Base-by-base conservation (phyloP, 1,139 yeast species). In the Hemisphaericaspora xylanilytica region DNA sequence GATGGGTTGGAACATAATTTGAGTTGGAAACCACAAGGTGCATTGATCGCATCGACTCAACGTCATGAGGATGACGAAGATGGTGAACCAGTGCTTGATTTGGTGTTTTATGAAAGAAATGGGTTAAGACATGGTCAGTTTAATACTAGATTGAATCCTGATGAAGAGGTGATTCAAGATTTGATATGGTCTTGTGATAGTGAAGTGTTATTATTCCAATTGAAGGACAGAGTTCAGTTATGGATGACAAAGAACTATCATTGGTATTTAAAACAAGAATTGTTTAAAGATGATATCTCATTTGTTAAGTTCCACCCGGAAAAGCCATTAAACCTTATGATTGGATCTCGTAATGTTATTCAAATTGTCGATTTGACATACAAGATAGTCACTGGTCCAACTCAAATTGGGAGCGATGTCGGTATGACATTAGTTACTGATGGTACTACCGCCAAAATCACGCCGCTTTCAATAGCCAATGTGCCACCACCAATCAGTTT, bases 171-270 rank as follows among this genome's bases (percentile, higher is more conserved):
- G 3, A 68, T 88, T 12, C 49, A 63, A n/a, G 70, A 70, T 34
- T 47, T 92, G 14, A 72, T 76, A 31, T 94, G 98, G 98, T 87
- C 92, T 43, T 71, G 81, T 30, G 85, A 84, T 50, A 83, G 94
- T 37, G 95, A 89, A 49, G 73, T 87, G 2, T 65, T 94, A 42
- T 85, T 95, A 0, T 66, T 92, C 17, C 82, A 78, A 39, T 63
- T 84, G 22, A 50, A 62, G 2, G 75, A 82, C 48, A 65, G 78
- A 26, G 72, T 92, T 14, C 95, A 86, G 56, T 64, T 94, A 27
- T 94, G 97, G 97, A 82, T 95, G 1, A 73, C 86, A 2, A 90
- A 87, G 55, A 94, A 94, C 59, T 94, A 90, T 59, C 95, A 90
- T 58, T 94, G 98, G 97, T 88, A 85, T 58, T 70, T 90, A 49